A percentile compares a stretch with the other conserved stretches of the same genome.
These are phyloP conservation scores for Ceratocystis colombiana DNA, from an alignment of 2,329 filamentous ascomycete species.

Conservation along the genomic window DNA sequence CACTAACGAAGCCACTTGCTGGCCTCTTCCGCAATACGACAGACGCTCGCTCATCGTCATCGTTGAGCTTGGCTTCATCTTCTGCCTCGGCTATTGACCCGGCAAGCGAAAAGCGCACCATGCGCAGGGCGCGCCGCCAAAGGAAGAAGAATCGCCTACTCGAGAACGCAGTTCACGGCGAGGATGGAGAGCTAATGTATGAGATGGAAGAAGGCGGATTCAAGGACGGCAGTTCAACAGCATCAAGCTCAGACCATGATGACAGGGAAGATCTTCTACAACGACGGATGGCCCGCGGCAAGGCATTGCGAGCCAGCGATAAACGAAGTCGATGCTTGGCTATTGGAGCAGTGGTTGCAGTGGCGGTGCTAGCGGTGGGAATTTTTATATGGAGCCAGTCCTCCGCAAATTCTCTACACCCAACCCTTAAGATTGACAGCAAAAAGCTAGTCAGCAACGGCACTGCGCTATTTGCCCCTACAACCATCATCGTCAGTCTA, in stretches of 20 bases:
- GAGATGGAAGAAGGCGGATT: slow-evolving; percentile 78
- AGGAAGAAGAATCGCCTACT: slow-evolving; percentile 45
- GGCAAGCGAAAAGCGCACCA: slow-evolving; percentile 40
- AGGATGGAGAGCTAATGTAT: slow-evolving; percentile 71
- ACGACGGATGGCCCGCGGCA: slow-evolving; percentile 40
- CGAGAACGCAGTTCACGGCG: slow-evolving; percentile 48
- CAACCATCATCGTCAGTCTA: slow-evolving; percentile 84
- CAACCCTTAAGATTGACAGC: slow-evolving; percentile 40
- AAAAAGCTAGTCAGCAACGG: slow-evolving; percentile 59
- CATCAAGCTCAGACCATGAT: slow-evolving; percentile 51
- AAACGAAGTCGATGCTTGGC: slow-evolving; percentile 30
- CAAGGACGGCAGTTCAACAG: slow-evolving; percentile 54
- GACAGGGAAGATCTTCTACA: slow-evolving; percentile 50
- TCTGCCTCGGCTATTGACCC: not conserved
- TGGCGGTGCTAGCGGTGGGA: slow-evolving; percentile 17
- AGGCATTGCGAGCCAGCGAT: not conserved
- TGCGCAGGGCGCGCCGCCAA: slow-evolving; percentile 42
- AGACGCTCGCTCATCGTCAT: not conserved
- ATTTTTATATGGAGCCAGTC: slow-evolving; percentile 28
- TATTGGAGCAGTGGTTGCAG: slow-evolving; percentile 41
- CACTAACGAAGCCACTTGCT: slow-evolving; percentile 41
- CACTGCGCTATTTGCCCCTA: slow-evolving; percentile 78
- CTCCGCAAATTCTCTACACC: not conserved
- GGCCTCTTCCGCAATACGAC: slow-evolving; percentile 1
- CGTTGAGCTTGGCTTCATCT: slow-evolving; percentile 1